Conservation (phyloP, 2,329 filamentous ascomycete species). For the Arthrobotrys megalospora region DNA sequence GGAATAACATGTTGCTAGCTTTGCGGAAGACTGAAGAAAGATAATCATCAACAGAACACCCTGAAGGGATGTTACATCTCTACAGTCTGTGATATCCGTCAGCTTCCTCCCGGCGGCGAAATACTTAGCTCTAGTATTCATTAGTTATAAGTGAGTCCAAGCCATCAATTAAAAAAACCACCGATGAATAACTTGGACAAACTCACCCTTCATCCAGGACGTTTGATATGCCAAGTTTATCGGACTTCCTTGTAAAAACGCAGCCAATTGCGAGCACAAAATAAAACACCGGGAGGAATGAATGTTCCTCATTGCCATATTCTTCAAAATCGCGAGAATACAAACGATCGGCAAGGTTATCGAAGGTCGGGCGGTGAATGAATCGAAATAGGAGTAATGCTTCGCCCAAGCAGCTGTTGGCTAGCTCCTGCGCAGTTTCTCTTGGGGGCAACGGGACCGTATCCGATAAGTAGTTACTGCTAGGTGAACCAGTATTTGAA, state of each 20-base stretch:
- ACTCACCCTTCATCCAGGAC: conserved; percentile 73
- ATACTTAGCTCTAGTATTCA: conserved; percentile 76
- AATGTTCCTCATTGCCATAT: conserved; percentile 76
- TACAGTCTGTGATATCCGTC: conserved; percentile 72
- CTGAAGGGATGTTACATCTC: conserved; percentile 81
- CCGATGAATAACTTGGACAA: background rate
- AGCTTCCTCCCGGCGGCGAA: conserved; percentile 78
- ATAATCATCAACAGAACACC: conserved; percentile 84
- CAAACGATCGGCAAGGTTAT: conserved; percentile 80
- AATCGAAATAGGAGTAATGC: conserved; percentile 73
- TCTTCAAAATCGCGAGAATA: conserved; percentile 79
- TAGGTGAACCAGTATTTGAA: conserved; percentile 76
- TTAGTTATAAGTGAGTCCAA: conserved; percentile 21
- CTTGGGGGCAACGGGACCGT: conserved; percentile 65
- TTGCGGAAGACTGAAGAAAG: conserved; percentile 84
- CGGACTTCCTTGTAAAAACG: conserved; percentile 77
- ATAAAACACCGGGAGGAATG: conserved; percentile 80
- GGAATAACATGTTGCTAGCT: conserved; percentile 83
- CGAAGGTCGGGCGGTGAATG: conserved; percentile 81
- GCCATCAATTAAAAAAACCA: conserved; percentile 21
- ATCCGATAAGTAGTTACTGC: conserved; percentile 67
- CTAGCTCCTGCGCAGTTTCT: conserved; percentile 73
- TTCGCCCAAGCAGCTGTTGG: conserved; percentile 75
- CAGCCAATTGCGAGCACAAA: conserved; percentile 80
- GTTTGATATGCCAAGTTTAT: conserved; percentile 70